phyloP scores from a whole-genome alignment of 2,329 filamentous ascomycete genomes.

The Kalaharituber pfeilii region DNA sequence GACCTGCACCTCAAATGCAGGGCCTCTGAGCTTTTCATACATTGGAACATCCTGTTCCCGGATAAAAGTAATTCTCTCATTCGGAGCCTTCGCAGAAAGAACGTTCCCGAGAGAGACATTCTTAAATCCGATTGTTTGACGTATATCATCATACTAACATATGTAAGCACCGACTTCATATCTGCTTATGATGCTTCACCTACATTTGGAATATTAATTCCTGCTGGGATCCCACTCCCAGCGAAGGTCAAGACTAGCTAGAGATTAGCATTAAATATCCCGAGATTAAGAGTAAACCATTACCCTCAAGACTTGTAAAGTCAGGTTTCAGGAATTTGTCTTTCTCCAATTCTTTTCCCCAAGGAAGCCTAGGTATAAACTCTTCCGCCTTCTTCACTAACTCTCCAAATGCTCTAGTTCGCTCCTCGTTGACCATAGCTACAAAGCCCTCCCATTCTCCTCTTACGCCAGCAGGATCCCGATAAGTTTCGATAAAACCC shows the following conservation, averaged over 20 bases:
- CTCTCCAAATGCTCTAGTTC: slow-evolving; percentile 57
- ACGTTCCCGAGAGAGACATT: slow-evolving; percentile 90
- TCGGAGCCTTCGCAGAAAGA: slow-evolving; percentile 71
- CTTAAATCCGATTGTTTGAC: slow-evolving; percentile 75
- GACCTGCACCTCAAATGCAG: slow-evolving; percentile 87
- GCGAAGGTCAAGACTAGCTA: slow-evolving; percentile 19
- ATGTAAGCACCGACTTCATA: background rate
- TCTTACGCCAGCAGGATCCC: slow-evolving; percentile 62
- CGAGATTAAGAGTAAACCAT: slow-evolving; percentile 35
- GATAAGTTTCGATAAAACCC: slow-evolving; percentile 72
- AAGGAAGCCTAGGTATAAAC: slow-evolving; percentile 79
- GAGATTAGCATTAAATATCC: background rate
- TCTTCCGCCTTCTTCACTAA: slow-evolving; percentile 64
- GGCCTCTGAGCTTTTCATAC: slow-evolving; percentile 68
- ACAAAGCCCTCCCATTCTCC: slow-evolving; percentile 79
- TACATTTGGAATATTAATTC: slow-evolving; percentile 42
- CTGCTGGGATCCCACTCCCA: slow-evolving; percentile 41
- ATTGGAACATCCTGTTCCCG: slow-evolving; percentile 56
- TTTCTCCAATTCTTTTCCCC: slow-evolving; percentile 80
- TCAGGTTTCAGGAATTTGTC: slow-evolving; percentile 90
- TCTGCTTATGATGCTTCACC: slow-evolving; percentile 8
- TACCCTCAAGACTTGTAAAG: slow-evolving; percentile 83
- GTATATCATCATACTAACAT: slow-evolving; percentile 48
- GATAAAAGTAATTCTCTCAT: slow-evolving; percentile 87
- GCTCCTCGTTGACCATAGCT: slow-evolving; percentile 73